phyloP scores from a whole-genome alignment of 1,139 yeast genomes.

The Hanseniaspora sp. region DNA sequence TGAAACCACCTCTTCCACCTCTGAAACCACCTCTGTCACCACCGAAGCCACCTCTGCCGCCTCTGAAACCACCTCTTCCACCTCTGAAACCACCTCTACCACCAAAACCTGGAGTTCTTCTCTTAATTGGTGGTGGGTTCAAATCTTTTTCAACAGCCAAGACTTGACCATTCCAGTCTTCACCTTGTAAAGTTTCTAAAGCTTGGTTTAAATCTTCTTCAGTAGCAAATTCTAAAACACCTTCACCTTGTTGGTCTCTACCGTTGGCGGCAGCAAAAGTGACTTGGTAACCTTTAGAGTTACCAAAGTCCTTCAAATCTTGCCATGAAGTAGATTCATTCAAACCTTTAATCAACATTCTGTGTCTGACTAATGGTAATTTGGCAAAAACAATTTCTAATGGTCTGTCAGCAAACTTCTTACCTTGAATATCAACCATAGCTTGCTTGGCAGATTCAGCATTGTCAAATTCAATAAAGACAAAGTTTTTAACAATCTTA shows the following conservation, averaged over 20 bases:
- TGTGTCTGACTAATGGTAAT: constrained; percentile 57
- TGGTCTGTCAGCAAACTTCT: constrained; percentile 50
- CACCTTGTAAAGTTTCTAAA: constrained; percentile 55
- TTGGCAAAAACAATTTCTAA: constrained; percentile 60
- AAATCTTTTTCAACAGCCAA: constrained; percentile 70
- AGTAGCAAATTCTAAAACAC: constrained; percentile 67
- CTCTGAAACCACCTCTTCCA: constrained; percentile 29
- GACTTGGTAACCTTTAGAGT: constrained; percentile 57
- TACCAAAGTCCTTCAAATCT: constrained; percentile 68
- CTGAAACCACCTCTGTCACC: constrained; percentile 30
- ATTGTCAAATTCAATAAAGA: constrained; percentile 59
- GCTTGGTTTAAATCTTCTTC: constrained; percentile 67
- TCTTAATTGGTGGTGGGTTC: constrained; percentile 60
- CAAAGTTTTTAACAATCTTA: constrained; percentile 64
- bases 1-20: constrained; percentile 24
- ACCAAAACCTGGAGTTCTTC: constrained; percentile 37
- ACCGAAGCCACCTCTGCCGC: constrained; percentile 31
- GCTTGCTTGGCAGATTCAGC: constrained; percentile 59
- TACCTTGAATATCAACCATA: constrained; percentile 48
- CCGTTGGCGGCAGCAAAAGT: constrained; percentile 61
- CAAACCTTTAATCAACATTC: constrained; percentile 56
- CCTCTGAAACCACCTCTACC: constrained; percentile 32
- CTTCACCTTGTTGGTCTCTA: constrained; percentile 57
- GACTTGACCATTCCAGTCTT: constrained; percentile 57
- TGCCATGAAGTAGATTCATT: constrained; percentile 78